Evolutionary conservation across 495 filamentous ascomycete species (phyloP).

Genomic region (Lasiosphaeria hispida): DNA sequence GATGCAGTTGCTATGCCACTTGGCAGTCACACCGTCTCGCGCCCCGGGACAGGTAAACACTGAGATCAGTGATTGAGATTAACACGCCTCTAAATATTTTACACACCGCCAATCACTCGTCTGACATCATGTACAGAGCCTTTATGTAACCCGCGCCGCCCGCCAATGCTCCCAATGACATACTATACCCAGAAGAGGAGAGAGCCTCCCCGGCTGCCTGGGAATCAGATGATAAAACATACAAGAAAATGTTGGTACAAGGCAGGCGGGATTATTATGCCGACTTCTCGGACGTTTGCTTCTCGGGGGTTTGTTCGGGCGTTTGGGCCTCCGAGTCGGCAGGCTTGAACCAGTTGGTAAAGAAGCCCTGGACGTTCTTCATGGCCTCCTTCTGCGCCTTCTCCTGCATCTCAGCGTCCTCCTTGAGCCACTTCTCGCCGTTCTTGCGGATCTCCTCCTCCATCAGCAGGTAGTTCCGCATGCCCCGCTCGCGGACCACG

Average conservation of each 20-base stretch:
- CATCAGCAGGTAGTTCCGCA: slow-evolving; percentile 81
- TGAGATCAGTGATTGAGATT: too few species aligned
- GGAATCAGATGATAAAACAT: background rate
- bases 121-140: too few species aligned
- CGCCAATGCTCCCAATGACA: too few species aligned
- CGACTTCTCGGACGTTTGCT: background rate
- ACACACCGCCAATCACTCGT: too few species aligned
- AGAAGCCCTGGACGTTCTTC: slow-evolving; percentile 66
- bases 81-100: too few species aligned
- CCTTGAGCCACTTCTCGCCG: slow-evolving; percentile 89
- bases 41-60: too few species aligned
- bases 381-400: slow-evolving; percentile 84
- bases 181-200: background rate
- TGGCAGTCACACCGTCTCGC: too few species aligned
- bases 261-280: background rate
- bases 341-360: slow-evolving; percentile 46
- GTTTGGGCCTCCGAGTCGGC: slow-evolving; percentile 11
- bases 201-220: background rate
- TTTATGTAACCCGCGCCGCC: too few species aligned
- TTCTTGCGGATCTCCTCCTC: slow-evolving; percentile 89
- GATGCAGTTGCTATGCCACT: too few species aligned
- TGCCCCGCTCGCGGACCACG: slow-evolving; percentile 84
- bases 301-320: slow-evolving; percentile 11
- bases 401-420: slow-evolving; percentile 82
- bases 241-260: slow-evolving; percentile 20